Conservation (phyloP, 805 yeast species). For the Nakazawaea wickerhamii region DNA sequence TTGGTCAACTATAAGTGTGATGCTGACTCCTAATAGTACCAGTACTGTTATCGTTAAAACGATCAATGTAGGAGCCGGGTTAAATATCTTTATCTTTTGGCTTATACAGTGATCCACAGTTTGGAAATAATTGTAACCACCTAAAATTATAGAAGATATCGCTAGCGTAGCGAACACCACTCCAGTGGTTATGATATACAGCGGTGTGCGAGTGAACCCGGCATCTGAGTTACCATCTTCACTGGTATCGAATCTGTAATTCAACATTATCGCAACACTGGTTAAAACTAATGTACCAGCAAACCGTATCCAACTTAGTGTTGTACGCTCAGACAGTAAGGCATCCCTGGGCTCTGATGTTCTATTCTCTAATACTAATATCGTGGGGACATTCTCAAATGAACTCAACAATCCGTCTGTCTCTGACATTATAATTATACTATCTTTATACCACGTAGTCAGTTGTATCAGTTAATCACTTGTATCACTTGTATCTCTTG, state of each 20-base stretch:
- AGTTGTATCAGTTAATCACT: no score
- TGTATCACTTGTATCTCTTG: background rate
- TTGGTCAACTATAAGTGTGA: slow-evolving; percentile 8
- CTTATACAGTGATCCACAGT: slow-evolving; percentile 40
- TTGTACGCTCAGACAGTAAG: slow-evolving; percentile 48
- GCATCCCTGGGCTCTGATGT: slow-evolving; percentile 51
- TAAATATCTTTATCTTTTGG: slow-evolving; percentile 34
- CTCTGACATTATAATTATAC: slow-evolving; percentile 11
- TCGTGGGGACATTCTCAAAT: slow-evolving; percentile 15
- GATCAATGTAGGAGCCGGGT: slow-evolving; percentile 21
- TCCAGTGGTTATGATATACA: slow-evolving; percentile 28
- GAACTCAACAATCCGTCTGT: slow-evolving; percentile 13
- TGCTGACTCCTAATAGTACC: slow-evolving; percentile 10
- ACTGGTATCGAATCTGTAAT: slow-evolving; percentile 37
- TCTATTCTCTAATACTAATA: slow-evolving; percentile 27
- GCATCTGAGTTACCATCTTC: slow-evolving; percentile 5
- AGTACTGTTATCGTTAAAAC: slow-evolving; percentile 5
- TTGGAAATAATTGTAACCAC: slow-evolving; percentile 36
- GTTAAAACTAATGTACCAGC: slow-evolving; percentile 39
- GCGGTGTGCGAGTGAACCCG: slow-evolving; percentile 12
- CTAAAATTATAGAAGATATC: slow-evolving; percentile 30
- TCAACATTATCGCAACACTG: slow-evolving; percentile 40
- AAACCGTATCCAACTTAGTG: slow-evolving; percentile 43
- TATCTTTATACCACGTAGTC: no score
- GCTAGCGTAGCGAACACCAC: slow-evolving; percentile 33